These are phyloP conservation scores for Candida xyloterini DNA, from an alignment of 805 yeast genomes.

Conservation along the genomic window DNA sequence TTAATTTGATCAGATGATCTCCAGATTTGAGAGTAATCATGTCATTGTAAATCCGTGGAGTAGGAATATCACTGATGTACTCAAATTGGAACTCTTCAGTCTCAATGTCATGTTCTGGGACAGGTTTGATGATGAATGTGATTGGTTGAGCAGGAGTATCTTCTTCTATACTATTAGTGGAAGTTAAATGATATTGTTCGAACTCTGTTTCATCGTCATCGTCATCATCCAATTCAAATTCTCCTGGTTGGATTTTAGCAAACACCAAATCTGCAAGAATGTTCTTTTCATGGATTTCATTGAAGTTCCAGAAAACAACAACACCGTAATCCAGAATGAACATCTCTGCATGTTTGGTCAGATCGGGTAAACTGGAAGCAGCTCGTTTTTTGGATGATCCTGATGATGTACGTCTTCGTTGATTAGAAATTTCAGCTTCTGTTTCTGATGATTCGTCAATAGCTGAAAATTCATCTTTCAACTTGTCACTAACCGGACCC, in stretches of 20 bases:
- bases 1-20: conserved; percentile 87
- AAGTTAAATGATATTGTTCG: conserved; percentile 1
- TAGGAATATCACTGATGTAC: conserved; percentile 45
- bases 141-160: conserved; percentile 13
- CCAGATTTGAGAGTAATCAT: conserved; percentile 88
- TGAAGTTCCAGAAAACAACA: conserved; percentile 97
- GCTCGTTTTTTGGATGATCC: conserved; percentile 16
- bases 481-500: neutral
- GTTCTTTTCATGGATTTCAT: conserved; percentile 89
- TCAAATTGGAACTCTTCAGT: conserved; percentile 84
- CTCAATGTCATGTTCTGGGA: conserved; percentile 86
- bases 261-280: conserved; percentile 88
- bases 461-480: conserved; percentile 4
- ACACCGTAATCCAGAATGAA: conserved; percentile 91
- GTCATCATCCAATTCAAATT: conserved; percentile 41
- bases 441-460: conserved; percentile 9
- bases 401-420: conserved; percentile 12
- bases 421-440: neutral
- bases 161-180: conserved; percentile 5
- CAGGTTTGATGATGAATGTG: conserved; percentile 63
- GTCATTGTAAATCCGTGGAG: conserved; percentile 82
- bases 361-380: conserved; percentile 36
- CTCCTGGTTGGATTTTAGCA: conserved; percentile 42
- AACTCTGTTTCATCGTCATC: conserved; percentile 39
- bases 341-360: conserved; percentile 75